phyloP scores from a whole-genome alignment of 2,329 filamentous ascomycete genomes.

The Cladobotryum mycophilum region DNA sequence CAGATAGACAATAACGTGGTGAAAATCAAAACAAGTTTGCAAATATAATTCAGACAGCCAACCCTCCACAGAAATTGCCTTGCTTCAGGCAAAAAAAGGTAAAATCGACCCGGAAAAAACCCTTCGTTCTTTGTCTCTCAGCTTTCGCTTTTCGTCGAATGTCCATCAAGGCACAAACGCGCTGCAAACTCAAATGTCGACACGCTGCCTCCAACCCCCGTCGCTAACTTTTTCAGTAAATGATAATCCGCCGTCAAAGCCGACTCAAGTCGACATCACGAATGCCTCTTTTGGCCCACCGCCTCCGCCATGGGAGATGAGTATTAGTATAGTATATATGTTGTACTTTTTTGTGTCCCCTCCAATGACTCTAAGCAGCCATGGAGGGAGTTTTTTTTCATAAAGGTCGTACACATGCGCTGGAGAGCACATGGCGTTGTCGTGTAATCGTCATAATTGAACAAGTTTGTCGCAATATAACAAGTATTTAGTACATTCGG shows the following conservation, averaged over 20 bases:
- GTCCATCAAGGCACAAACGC: background rate
- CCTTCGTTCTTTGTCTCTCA: background rate
- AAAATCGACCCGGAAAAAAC: background rate
- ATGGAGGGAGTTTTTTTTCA: background rate
- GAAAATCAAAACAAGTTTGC: too few species aligned
- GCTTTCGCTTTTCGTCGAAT: background rate
- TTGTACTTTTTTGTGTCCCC: background rate
- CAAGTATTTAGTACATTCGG: slow-evolving; percentile 34
- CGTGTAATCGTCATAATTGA: slow-evolving; percentile 10
- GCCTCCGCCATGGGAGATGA: background rate
- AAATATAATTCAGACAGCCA: slow-evolving; percentile 6
- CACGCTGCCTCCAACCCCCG: background rate
- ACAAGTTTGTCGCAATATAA: background rate
- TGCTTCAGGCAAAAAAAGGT: background rate
- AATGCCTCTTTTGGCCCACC: background rate
- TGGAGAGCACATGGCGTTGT: background rate
- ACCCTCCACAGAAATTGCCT: background rate
- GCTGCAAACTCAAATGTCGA: background rate
- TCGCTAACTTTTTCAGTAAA: slow-evolving; percentile 1
- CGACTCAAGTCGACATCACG: background rate
- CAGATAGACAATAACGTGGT: too few species aligned
- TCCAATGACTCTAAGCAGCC: background rate
- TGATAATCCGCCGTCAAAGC: background rate
- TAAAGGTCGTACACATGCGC: background rate
- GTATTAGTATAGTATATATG: background rate